Conservation (phyloP, 2,329 filamentous ascomycete species). For the Salinomyces thailandicus region DNA sequence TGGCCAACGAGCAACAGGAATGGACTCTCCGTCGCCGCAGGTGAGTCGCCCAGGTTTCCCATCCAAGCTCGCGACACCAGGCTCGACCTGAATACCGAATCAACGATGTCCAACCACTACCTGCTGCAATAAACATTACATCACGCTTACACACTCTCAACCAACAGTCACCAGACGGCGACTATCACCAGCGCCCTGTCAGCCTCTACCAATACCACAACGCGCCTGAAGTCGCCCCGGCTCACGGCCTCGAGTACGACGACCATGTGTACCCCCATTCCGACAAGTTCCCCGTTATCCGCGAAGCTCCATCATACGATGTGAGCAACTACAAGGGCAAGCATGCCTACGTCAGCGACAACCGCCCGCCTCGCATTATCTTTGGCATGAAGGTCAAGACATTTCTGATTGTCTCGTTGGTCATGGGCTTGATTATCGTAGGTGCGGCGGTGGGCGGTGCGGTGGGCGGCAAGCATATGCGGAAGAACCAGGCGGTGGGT, state of each 20-base stretch:
- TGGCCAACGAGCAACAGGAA: no score
- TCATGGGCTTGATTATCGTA: constrained; percentile 24
- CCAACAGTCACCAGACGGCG: background rate
- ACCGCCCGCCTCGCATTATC: constrained; percentile 28
- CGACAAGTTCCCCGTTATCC: constrained; percentile 29
- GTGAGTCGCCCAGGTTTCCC: background rate
- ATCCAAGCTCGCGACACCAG: background rate
- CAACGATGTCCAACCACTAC: background rate
- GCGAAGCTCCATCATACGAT: constrained; percentile 17
- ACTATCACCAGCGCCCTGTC: constrained; percentile 21
- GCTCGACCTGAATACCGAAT: background rate
- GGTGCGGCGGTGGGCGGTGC: constrained; percentile 30
- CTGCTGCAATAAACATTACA: background rate
- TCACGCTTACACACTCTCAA: background rate
- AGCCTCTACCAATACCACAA: constrained; percentile 31
- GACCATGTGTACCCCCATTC: constrained; percentile 26
- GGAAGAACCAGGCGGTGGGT: constrained; percentile 9
- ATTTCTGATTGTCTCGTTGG: constrained; percentile 24
- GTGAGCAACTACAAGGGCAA: constrained; percentile 14
- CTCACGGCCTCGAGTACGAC: constrained; percentile 30
- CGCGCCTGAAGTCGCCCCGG: constrained; percentile 29
- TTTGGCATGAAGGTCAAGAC: constrained; percentile 30
- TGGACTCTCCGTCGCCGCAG: background rate
- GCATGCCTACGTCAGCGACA: constrained; percentile 14
- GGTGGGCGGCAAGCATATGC: constrained; percentile 23